Base-by-base conservation (phyloP, 768 basidiomycete genomes). In the Hericium rajendrae region DNA sequence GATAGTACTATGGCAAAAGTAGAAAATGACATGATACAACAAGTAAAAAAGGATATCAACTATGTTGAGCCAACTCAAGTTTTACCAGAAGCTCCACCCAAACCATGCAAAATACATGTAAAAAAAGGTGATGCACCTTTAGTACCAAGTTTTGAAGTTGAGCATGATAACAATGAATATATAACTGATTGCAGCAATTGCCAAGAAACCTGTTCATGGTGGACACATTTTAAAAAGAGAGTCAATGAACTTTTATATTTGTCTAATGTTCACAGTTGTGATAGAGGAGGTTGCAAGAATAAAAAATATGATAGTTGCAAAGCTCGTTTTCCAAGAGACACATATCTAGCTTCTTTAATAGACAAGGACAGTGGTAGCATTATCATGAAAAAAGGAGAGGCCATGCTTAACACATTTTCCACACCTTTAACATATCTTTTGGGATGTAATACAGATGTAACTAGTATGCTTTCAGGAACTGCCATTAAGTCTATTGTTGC, bases 381-480 rank as follows among this genome's bases (percentile, higher is more conserved):
- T 46, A 69, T 16, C 57, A 62, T 57, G 63, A 72, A 60, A 68
- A 70, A 60, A 58, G 5, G 50, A 3, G 75, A 77, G 53, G 46
- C 64, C 8, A 67, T 63, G 71, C 60, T 77, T 0, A 79, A 79
- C 54, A 72, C 64, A 0, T 66, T 71, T 20, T 67, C 67, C 10
- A 56, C 67, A 9, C 26, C 57, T 0, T 4, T 75, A 0, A 69
- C 71, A 1, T 74, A 74, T 60, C 20, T 73, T 0, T 18, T 74
- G 2, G 40, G 70, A 8, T 73, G 71, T 53, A 77, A 77, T 53
- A 70, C 72, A 5, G 74, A 76, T 64, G 67, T 73, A 0, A 72
- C 73, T 0, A 69, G 69, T 55, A 51, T 76, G 1, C 51, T 70
- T 16, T 75, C 72, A 18, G 75, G 75, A 0, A 76, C 75, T 3